A percentile compares a stretch with the other conserved stretches of the same genome.
These are phyloP conservation scores for Penicillium expansum DNA, from an alignment of 2,329 filamentous ascomycete genomes.

Conservation along the genomic window DNA sequence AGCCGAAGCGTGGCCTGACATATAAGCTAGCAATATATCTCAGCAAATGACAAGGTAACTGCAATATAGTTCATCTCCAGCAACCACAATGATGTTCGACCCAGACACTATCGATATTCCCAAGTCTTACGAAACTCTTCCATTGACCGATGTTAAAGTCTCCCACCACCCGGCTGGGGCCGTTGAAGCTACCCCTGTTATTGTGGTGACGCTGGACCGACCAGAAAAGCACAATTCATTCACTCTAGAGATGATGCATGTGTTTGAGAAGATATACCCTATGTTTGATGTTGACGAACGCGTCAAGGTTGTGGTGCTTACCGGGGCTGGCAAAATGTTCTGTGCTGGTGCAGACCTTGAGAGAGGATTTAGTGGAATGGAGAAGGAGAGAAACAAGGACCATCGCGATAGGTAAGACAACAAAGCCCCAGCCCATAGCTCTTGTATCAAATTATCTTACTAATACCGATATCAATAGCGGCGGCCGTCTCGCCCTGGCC, in stretches of 20 bases:
- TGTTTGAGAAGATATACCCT: slow-evolving; percentile 30
- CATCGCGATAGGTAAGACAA: no score
- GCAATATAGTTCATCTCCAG: neutral
- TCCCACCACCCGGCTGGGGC: slow-evolving; percentile 42
- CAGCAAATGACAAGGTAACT: neutral
- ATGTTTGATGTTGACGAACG: slow-evolving; percentile 9
- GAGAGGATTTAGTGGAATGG: slow-evolving; percentile 1
- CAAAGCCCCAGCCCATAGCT: no score
- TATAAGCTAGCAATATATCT: neutral
- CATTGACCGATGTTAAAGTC: slow-evolving; percentile 30
- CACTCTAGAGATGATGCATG: slow-evolving; percentile 49
- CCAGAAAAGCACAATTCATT: slow-evolving; percentile 58
- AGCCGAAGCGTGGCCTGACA: neutral
- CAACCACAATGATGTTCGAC: slow-evolving; percentile 8
- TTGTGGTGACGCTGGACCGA: slow-evolving; percentile 52
- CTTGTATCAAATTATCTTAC: no score
- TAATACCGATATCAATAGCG: no score
- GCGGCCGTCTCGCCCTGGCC: no score
- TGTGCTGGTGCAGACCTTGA: slow-evolving; percentile 8
- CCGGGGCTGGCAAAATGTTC: slow-evolving; percentile 10
- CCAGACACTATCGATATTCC: slow-evolving; percentile 18
- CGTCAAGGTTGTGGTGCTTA: slow-evolving; percentile 10
- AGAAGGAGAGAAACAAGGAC: no score
- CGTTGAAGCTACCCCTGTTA: slow-evolving; percentile 45
- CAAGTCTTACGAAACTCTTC: slow-evolving; percentile 31